phyloP scores from a whole-genome alignment of 2,329 filamentous ascomycete species.

The Fusarium sp. region DNA sequence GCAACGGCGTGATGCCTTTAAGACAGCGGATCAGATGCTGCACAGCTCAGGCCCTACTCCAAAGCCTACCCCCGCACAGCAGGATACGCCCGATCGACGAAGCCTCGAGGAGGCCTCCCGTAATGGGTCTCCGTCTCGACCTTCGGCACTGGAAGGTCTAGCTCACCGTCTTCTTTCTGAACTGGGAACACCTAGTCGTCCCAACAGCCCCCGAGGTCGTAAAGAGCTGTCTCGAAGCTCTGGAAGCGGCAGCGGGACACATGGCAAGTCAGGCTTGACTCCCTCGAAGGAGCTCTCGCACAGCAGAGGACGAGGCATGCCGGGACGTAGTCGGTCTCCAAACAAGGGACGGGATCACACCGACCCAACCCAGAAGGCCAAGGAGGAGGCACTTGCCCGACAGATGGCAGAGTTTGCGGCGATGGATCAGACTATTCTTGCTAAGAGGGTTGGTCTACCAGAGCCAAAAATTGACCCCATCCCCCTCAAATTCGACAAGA shows the following conservation, averaged over 20 bases:
- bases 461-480: conserved; percentile 57
- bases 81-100: conserved; percentile 55
- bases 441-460: conserved; percentile 65
- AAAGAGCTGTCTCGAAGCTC: conserved; percentile 56
- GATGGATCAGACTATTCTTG: conserved; percentile 71
- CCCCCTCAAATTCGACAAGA: conserved; percentile 58
- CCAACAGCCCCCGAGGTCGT: conserved; percentile 62
- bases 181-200: conserved; percentile 64
- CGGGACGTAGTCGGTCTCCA: conserved; percentile 57
- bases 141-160: conserved; percentile 69
- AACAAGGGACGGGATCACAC: conserved; percentile 46
- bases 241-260: conserved; percentile 48
- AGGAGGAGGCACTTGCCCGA: conserved; percentile 54
- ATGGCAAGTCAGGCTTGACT: conserved; percentile 49
- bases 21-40: conserved; percentile 65
- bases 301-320: conserved; percentile 48
- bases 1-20: conserved; percentile 73
- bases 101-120: conserved; percentile 58
- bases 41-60: conserved; percentile 48
- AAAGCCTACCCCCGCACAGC: conserved; percentile 46
- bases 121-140: conserved; percentile 63
- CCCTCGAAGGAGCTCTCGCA: conserved; percentile 59
- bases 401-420: conserved; percentile 72
- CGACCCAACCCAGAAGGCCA: conserved; percentile 45
- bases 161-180: conserved; percentile 73